A percentile compares a stretch with the other conserved stretches of the same genome.
phyloP scores from a whole-genome alignment of 2,329 filamentous ascomycete species.

The Stachybotrys chartarum region DNA sequence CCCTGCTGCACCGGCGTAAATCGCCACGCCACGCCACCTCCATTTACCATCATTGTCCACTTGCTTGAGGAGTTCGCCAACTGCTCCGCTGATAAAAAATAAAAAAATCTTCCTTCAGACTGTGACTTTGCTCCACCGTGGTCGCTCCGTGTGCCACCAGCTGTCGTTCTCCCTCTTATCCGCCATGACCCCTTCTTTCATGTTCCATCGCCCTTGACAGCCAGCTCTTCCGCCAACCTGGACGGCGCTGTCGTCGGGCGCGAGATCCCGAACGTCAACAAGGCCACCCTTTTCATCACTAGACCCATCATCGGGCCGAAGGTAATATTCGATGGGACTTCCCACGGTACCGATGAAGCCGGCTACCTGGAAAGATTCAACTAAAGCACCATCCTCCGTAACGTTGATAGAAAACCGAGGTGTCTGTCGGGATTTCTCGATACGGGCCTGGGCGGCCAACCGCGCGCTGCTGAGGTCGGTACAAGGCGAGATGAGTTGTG shows the following conservation, averaged over 20 bases:
- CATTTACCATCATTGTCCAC: too few species aligned
- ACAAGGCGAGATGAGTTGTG: constrained; percentile 16
- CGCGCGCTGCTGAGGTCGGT: constrained; percentile 46
- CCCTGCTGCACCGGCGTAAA: not conserved
- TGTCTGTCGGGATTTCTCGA: constrained; percentile 47
- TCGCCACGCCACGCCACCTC: not conserved
- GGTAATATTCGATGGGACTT: constrained; percentile 52
- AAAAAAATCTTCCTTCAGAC: constrained; percentile 3
- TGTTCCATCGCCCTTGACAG: constrained; percentile 42
- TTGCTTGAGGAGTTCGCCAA: too few species aligned
- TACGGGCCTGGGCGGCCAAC: constrained; percentile 56
- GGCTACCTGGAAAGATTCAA: constrained; percentile 48
- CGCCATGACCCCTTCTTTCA: constrained; percentile 23
- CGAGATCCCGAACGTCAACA: constrained; percentile 42
- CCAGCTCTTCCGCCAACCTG: constrained; percentile 27
- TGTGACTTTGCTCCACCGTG: constrained; percentile 29
- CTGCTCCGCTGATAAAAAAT: too few species aligned
- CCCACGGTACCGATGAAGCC: constrained; percentile 55
- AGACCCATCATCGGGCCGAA: constrained; percentile 50
- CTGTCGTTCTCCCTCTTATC: constrained; percentile 41
- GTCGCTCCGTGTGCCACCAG: constrained; percentile 45
- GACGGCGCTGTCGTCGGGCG: constrained; percentile 37
- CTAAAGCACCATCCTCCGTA: constrained; percentile 39
- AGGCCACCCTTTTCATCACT: constrained; percentile 50
- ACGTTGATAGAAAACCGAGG: constrained; percentile 55